Evolutionary conservation across 805 yeast species (phyloP).

Genomic region (Teunomyces lycoperdinae): DNA sequence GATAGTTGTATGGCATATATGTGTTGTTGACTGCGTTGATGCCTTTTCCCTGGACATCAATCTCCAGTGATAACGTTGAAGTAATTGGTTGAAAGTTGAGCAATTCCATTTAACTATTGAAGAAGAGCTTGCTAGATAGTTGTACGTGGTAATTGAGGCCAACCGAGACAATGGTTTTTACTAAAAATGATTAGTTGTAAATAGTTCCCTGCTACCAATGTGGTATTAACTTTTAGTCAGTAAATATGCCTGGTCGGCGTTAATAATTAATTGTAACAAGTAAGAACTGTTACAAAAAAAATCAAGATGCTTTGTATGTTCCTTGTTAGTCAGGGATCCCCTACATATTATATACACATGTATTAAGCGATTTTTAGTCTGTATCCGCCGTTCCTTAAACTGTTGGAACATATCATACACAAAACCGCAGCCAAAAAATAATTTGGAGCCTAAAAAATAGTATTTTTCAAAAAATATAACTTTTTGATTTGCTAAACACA

Average conservation of each 20-base stretch:
- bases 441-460: slow-evolving; percentile 1
- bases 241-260: background rate
- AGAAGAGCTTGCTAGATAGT: slow-evolving; percentile 4
- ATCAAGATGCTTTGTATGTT: background rate
- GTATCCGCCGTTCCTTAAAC: slow-evolving; percentile 3
- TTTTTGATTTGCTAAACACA: background rate
- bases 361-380: slow-evolving; percentile 2
- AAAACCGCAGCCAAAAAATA: slow-evolving; percentile 1
- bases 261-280: background rate
- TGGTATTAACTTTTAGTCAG: background rate
- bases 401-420: background rate
- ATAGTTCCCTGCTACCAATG: background rate
- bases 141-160: background rate
- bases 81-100: slow-evolving; percentile 1
- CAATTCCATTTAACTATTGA: slow-evolving; percentile 2
- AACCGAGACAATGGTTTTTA: background rate
- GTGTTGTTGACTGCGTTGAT: background rate
- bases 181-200: background rate
- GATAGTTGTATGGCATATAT: slow-evolving; percentile 1
- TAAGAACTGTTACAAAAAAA: background rate
- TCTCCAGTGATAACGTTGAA: background rate
- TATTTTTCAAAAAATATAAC: background rate
- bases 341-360: background rate
- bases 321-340: background rate
- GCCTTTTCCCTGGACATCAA: background rate